Evolutionary conservation across 352 stramenopile species (phyloP), one percentile per base, ranked within the genome.

Genomic region (Aphanomyces invadans): DNA sequence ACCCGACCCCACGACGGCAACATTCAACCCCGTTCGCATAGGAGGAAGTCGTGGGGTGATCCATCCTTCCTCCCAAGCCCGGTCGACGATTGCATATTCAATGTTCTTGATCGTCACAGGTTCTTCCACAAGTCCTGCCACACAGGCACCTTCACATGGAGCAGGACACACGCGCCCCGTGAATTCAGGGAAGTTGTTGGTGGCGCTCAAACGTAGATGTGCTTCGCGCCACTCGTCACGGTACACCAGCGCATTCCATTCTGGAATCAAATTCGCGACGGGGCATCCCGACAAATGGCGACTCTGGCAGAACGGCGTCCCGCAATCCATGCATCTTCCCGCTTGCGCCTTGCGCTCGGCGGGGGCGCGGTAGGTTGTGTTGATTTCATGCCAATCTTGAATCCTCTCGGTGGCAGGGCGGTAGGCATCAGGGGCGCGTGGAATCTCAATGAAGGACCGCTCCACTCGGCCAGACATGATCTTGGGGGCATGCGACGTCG

Each of bases 111-210:
- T 99, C 5, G 96, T 98, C 33, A 99, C 89, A 48, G 95, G 93
- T 48, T 94, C 82, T 74, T 98, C 95, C 26, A 98, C 83, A 25
- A 99, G 81, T 4, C 96, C 96, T 11, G 95, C 93, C 2, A 98
- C 95, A 68, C 96, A 99, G 2, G 89, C 94, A 15, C 90, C 89
- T 71, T 99, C 96, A 66, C 96, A 99, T 4, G 96, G 96, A 60
- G 96, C 96, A 12, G 96, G 96, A 71, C 96, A 99, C 17, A 99
- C 95, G 63, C 95, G 84, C 68, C 96, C 96, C 0, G 96, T 99
- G 72, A 99, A 99, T 79, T 99, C 96, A 12, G 96, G 96, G 75
- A 99, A 98, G 81, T 99, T 99, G 83, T 99, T 99, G 65, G 96
- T 99, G 79, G 97, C 97, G 79, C 98, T 93, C 65, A 99, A 78